Evolutionary conservation across 352 stramenopile species (phyloP).

Genomic region (Globisporangium canariense): DNA sequence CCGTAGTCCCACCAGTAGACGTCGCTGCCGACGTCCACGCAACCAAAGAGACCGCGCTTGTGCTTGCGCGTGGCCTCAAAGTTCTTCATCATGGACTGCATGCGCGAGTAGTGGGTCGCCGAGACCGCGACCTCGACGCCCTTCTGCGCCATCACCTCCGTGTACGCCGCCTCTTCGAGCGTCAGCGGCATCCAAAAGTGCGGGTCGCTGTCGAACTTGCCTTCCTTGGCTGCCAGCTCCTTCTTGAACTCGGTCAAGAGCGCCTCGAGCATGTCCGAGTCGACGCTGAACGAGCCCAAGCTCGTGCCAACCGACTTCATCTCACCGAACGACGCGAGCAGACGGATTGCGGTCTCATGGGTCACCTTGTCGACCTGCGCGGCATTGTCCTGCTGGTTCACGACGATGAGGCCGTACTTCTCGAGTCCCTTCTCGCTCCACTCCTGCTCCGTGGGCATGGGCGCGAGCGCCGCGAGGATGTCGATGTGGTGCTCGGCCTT

Average conservation of each 20-base stretch:
- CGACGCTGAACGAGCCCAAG: slow-evolving; percentile 96
- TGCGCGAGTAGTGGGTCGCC: slow-evolving; percentile 88
- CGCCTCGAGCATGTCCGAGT: slow-evolving; percentile 88
- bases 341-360: slow-evolving; percentile 92
- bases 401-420: slow-evolving; percentile 98
- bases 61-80: slow-evolving; percentile 73
- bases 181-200: slow-evolving; percentile 99
- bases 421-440: slow-evolving; percentile 96
- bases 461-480: slow-evolving; percentile 94
- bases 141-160: slow-evolving; percentile 95
- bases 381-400: slow-evolving; percentile 90
- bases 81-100: slow-evolving; percentile 87
- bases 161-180: slow-evolving; percentile 90
- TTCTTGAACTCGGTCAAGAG: slow-evolving; percentile 92
- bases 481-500: slow-evolving; percentile 95
- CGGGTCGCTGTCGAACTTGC: slow-evolving; percentile 96
- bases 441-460: slow-evolving; percentile 91
- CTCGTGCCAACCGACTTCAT: slow-evolving; percentile 95
- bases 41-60: slow-evolving; percentile 92
- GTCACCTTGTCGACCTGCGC: slow-evolving; percentile 98
- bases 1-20: slow-evolving; percentile 99
- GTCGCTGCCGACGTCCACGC: slow-evolving; percentile 95
- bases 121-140: slow-evolving; percentile 70
- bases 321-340: slow-evolving; percentile 91
- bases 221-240: slow-evolving; percentile 89